Evolutionary conservation across 2,329 filamentous ascomycete species (phyloP), one percentile per base, ranked within the genome.

Genomic region (Calonectria multiphialidica): DNA sequence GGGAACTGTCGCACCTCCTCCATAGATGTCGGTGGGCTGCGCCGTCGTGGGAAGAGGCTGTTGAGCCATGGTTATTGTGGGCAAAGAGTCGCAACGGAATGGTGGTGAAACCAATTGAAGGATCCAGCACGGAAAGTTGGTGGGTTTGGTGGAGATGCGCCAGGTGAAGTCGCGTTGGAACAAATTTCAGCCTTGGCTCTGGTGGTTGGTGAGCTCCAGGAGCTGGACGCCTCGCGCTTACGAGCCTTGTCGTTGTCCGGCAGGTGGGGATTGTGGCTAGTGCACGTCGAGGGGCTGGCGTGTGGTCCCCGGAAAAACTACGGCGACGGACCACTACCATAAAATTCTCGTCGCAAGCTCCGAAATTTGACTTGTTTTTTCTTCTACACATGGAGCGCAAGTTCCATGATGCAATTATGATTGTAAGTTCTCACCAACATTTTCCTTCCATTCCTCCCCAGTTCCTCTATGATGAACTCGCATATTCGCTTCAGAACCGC

Each of bases 11-110:
- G 76, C 82, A 91, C 90, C 90, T 89, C 90, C 90, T 77, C 90
- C 90, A 76, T 92, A 92, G 72, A 91, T 87, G 81, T 92, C 90
- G 70, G 89, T 91, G 74, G 90, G 90, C 83, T 89, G 89, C 74
- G 86, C 86, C 80, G 89, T 85, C 79, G 89, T 87, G 55, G 86
- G 86, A 75, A 92, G 81, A 71, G 88, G 87, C 83, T 91, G 89
- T 75, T 88, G 86, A 72, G 89, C 87, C 90, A 91, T 91, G 73
- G 37, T 83, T 73, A 70, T 69, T 72, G 65, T 25, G 61, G 66
- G 66, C 30, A 30, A 49, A 57, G n/a, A 40, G 40, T 70, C 63
- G 59, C 68, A 68, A 65, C 18, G 49, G 71, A 42, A 47, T 70
- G 72, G 74, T 73, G 68, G 45, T 33, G 57, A 68, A 73, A 64